Evolutionary conservation across 2,329 filamentous ascomycete genomes (phyloP), one percentile per base, ranked within the genome.

Genomic region (Rugonectria rugulosa): DNA sequence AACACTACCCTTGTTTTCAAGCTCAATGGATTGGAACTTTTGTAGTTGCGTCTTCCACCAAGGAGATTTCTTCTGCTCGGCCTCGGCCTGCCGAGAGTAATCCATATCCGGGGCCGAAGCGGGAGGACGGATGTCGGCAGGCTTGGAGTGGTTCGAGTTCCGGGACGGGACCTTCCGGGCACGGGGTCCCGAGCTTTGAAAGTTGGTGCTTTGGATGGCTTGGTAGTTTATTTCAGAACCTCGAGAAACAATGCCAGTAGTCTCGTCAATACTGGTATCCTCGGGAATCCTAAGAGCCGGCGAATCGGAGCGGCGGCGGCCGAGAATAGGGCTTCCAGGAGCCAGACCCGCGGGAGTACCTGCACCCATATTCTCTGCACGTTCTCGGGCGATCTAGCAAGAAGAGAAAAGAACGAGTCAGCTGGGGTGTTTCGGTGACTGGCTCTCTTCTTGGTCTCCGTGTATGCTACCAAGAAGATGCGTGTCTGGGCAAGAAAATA

Each of bases 1-100:
- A 32, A 94, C 90, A 69, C 88, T 91, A 32, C 91, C 91, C 73
- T 92, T 94, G 69, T 95, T 95, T 73, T 95, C 91, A 57, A 95
- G 74, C 77, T 94, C 90, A 46, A 95, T 81, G 5, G 83, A 84
- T 65, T 77, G 79, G 47, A 88, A 80, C 53, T 78, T 73, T 7
- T 70, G 74, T 20, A 79, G 63, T 32, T 84, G 70, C 26, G 69
- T 68, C 64, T 76, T 76, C 80, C 82, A 86, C 82, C 87, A 86
- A 36, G 62, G 59, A 57, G 19, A 67, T 6, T 56, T 55, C 26
- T 66, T 56, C 6, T 62, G 62, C n/a, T 64, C 55, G 23, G 56
- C 61, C 9, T 62, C 67, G 15, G 44, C 24, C 17, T 67, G 62
- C 6, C 52, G 61, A 17, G 49, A 24, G 36, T 62, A 62, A 11